A percentile compares a stretch with the other conserved stretches of the same genome.
Evolutionary conservation across 306 rosid genomes (phyloP).

Genomic region (Oxytropis ochrocephala): DNA sequence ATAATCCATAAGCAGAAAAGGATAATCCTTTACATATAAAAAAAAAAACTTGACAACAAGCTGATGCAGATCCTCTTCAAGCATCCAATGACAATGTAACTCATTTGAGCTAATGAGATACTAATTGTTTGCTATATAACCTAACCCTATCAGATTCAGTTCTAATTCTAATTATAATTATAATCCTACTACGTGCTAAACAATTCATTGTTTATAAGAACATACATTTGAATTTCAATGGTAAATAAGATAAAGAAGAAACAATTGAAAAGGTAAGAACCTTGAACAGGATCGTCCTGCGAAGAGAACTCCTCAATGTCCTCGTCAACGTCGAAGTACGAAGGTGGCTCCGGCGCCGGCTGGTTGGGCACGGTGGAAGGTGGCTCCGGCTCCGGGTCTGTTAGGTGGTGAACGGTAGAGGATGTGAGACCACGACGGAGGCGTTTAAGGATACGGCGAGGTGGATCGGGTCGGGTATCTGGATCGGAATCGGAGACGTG

Average conservation of each 20-base stretch:
- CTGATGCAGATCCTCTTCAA: background rate
- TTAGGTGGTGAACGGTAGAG: background rate
- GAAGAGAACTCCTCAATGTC: conserved; percentile 85
- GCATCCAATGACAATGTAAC: background rate
- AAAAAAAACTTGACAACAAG: background rate
- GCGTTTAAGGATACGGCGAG: conserved; percentile 46
- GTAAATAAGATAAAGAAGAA: background rate
- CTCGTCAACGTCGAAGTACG: conserved; percentile 34
- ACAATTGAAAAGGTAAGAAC: background rate
- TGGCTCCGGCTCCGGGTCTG: background rate
- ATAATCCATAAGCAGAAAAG: background rate
- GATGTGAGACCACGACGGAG: conserved; percentile 52
- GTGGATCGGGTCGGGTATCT: conserved; percentile 28
- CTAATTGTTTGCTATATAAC: background rate
- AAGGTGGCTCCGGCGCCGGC: background rate
- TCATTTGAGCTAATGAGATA: background rate
- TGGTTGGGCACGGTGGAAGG: background rate
- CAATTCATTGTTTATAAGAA: background rate
- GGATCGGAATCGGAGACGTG: conserved; percentile 33
- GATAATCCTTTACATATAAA: background rate
- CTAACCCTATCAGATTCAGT: background rate
- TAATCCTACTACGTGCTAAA: background rate
- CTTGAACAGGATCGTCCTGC: conserved; percentile 36
- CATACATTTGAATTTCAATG: background rate
- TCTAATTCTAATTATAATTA: background rate